Evolutionary conservation across 164 flowering plant genomes (phyloP).

Genomic region (Vitis vinifera): DNA sequence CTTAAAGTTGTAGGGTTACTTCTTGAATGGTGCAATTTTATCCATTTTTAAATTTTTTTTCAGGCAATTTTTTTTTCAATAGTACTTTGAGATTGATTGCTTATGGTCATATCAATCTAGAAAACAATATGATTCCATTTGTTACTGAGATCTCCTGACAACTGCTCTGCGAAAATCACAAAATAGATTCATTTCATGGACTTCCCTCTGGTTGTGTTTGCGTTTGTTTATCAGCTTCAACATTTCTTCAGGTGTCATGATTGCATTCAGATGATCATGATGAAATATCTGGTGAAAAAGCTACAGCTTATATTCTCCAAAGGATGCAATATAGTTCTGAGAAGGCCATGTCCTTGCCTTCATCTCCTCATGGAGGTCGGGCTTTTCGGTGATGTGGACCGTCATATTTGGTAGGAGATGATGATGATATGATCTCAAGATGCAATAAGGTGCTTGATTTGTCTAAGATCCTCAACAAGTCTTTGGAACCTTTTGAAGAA

Average conservation of each 20-base stretch:
- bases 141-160: too few relatives aligned
- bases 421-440: conserved; percentile 54
- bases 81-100: too few relatives aligned
- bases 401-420: conserved; percentile 16
- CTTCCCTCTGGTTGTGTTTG: too few relatives aligned
- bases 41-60: too few relatives aligned
- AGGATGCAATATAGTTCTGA: conserved; percentile 57
- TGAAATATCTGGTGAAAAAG: conserved; percentile 46
- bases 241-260: conserved; percentile 44
- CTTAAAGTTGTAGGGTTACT: too few relatives aligned
- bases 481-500: conserved; percentile 78
- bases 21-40: too few relatives aligned
- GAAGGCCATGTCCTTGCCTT: conserved; percentile 86
- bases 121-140: too few relatives aligned
- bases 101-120: too few relatives aligned
- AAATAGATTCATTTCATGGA: too few relatives aligned
- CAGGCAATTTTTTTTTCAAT: too few relatives aligned
- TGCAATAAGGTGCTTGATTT: conserved; percentile 84
- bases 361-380: conserved; percentile 82
- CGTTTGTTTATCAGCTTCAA: not conserved
- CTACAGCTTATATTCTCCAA: conserved; percentile 32
- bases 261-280: conserved; percentile 39
- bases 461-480: conserved; percentile 54
- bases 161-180: too few relatives aligned
- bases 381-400: conserved; percentile 43